A percentile compares a stretch with the other conserved stretches of the same genome.
Conservation (phyloP, 176 grass and related monocot genomes). For the Miscanthus lutarioriparius region DNA sequence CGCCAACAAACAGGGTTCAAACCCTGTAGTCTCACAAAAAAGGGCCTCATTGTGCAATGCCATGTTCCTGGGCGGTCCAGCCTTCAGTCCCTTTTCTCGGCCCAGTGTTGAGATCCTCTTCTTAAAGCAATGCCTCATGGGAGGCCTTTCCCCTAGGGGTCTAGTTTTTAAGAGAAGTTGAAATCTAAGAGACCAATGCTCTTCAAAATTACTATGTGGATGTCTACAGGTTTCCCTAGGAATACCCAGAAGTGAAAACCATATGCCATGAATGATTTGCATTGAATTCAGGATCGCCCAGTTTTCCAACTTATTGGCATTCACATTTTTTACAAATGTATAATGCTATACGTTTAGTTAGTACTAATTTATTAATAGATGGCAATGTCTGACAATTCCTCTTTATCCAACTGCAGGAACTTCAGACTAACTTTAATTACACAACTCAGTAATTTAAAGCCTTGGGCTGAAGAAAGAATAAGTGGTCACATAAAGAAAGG, state of each 20-base stretch:
- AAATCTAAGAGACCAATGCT: background rate
- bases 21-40: background rate
- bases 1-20: background rate
- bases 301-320: background rate
- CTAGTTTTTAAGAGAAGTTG: background rate
- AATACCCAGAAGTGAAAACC: background rate
- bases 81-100: background rate
- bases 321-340: background rate
- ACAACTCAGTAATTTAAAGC: background rate
- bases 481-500: background rate
- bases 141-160: background rate
- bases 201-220: background rate
- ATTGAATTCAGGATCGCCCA: background rate
- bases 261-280: background rate
- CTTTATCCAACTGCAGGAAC: background rate
- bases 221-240: background rate
- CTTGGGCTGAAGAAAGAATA: background rate
- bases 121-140: background rate
- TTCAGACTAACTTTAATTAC: background rate
- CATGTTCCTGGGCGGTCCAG: background rate
- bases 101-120: background rate
- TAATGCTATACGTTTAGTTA: background rate
- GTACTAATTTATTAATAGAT: background rate
- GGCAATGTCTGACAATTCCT: background rate
- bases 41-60: background rate